phyloP scores from a whole-genome alignment of 1,284 basidiomycete genomes.

The Puccinia coronata region DNA sequence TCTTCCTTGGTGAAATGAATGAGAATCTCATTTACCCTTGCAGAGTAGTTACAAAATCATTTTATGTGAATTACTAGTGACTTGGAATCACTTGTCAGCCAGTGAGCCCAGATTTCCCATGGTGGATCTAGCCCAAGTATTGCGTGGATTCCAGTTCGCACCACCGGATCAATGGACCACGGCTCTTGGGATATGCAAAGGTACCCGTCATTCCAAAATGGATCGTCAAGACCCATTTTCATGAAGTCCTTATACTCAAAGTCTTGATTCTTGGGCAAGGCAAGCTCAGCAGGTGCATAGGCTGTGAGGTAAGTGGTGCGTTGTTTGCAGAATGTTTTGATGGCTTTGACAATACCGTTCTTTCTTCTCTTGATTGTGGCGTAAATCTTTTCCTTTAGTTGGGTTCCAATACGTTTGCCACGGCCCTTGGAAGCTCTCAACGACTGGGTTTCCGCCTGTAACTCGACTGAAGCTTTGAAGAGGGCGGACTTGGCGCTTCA shows the following conservation, averaged over 20 bases:
- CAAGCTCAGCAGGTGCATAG: background rate
- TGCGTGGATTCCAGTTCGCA: background rate
- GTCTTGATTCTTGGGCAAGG: background rate
- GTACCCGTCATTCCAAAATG: constrained; percentile 16
- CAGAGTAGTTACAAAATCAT: no score
- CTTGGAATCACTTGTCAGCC: no score
- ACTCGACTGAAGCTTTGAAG: background rate
- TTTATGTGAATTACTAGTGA: no score
- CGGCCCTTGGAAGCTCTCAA: background rate
- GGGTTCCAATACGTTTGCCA: background rate
- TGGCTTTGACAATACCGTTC: background rate
- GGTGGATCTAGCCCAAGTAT: background rate
- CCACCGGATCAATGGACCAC: constrained; percentile 1
- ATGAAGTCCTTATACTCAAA: background rate
- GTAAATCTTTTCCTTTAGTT: background rate
- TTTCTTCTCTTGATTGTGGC: background rate
- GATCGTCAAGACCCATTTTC: background rate
- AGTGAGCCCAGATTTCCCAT: no score
- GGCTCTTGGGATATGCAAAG: background rate
- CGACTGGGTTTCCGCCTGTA: background rate
- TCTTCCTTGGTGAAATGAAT: no score
- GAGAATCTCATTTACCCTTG: no score
- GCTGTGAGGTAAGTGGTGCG: background rate
- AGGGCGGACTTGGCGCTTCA: background rate
- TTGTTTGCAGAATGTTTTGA: background rate